Evolutionary conservation across 495 filamentous ascomycete genomes (phyloP).

Genomic region (Podospora conica): DNA sequence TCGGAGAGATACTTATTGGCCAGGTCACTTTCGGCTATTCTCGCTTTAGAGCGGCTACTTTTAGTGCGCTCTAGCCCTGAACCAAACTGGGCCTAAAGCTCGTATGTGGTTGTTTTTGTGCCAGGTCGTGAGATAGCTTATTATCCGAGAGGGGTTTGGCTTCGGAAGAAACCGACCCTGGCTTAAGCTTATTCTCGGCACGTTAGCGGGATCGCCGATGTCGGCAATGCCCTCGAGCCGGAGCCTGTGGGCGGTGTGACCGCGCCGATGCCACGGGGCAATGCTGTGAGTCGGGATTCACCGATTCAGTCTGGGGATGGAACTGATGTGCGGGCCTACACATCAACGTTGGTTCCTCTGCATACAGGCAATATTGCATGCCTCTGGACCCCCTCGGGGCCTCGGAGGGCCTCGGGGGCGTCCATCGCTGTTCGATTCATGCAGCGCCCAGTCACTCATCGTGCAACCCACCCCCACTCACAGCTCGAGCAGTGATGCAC

Average conservation of each 20-base stretch:
- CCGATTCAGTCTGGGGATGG: background rate
- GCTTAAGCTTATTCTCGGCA: background rate
- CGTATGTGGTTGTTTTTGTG: background rate
- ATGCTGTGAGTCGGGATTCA: background rate
- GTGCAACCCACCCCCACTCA: slow-evolving; percentile 1
- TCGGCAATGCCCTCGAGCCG: background rate
- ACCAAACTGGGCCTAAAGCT: too few relatives aligned
- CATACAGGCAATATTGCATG: background rate
- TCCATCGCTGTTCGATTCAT: background rate
- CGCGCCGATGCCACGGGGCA: background rate
- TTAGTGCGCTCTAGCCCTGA: too few relatives aligned
- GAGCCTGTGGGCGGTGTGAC: background rate
- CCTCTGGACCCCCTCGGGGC: too few relatives aligned
- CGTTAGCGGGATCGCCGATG: background rate
- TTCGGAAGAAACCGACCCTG: background rate
- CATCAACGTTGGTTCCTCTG: background rate
- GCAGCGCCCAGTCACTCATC: background rate
- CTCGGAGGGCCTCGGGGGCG: too few relatives aligned
- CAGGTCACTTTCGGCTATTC: too few relatives aligned
- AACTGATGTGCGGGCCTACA: background rate
- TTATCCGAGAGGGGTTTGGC: background rate
- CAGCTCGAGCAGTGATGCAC: background rate
- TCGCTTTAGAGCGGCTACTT: too few relatives aligned
- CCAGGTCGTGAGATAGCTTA: background rate
- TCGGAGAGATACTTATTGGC: too few relatives aligned